phyloP scores from a whole-genome alignment of 352 stramenopile genomes.

The Phytophthora sansomeana region DNA sequence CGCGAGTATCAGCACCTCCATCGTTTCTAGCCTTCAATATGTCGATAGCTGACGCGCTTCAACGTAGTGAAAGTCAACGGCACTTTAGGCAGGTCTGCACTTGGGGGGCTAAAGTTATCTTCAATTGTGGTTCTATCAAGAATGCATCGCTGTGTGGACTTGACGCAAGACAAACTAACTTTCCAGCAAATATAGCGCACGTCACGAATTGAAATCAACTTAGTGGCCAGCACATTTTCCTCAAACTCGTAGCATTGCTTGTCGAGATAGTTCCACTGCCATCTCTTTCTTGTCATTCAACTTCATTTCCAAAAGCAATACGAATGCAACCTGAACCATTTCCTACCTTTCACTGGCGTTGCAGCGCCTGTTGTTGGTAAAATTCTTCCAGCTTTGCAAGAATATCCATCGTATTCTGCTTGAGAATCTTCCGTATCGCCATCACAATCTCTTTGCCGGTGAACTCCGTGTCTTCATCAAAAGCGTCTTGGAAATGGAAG shows the following conservation, averaged over 20 bases:
- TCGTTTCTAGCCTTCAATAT: conserved; percentile 13
- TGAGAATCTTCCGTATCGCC: conserved; percentile 84
- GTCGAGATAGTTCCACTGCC: conserved; percentile 27
- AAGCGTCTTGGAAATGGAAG: conserved; percentile 87
- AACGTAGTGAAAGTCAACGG: too few species aligned
- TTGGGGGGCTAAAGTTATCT: conserved; percentile 26
- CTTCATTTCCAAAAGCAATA: conserved; percentile 18
- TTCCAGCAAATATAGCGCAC: conserved; percentile 1
- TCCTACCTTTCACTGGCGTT: conserved; percentile 26
- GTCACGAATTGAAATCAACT: conserved; percentile 8
- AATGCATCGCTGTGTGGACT: not conserved
- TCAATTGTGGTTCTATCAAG: too few species aligned
- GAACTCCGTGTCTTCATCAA: conserved; percentile 86
- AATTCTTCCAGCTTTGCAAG: conserved; percentile 78
- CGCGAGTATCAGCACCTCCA: conserved; percentile 51
- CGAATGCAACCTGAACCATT: conserved; percentile 7
- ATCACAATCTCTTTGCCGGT: conserved; percentile 86
- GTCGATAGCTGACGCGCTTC: too few species aligned
- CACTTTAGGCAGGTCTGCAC: conserved; percentile 6
- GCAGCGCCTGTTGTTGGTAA: conserved; percentile 60
- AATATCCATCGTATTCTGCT: conserved; percentile 86
- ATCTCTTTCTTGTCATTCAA: conserved; percentile 24
- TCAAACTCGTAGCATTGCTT: conserved; percentile 1
- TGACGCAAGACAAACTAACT: conserved; percentile 5
- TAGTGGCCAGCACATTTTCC: conserved; percentile 22